Percentiles rank a stretch among this genome's conserved stretches.
phyloP scores from a whole-genome alignment of 2,329 filamentous ascomycete species.

The Aureobasidium pullulans region DNA sequence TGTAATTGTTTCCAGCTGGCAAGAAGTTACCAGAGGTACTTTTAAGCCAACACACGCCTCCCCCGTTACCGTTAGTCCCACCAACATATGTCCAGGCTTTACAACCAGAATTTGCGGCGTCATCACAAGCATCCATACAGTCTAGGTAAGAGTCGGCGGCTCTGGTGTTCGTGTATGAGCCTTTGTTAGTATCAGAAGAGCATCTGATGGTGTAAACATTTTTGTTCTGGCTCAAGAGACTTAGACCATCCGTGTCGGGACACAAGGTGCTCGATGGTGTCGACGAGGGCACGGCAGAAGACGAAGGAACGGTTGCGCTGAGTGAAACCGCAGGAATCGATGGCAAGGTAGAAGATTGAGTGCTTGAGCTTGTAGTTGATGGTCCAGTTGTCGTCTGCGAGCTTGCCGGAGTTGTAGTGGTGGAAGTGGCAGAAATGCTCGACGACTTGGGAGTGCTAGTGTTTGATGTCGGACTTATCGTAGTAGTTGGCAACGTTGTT shows the following conservation, averaged over 20 bases:
- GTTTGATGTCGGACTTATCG: not conserved
- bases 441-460: not conserved
- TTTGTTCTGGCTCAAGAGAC: not conserved
- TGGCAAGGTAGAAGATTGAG: not conserved
- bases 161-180: not conserved
- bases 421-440: not conserved
- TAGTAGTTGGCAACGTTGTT: slow-evolving; percentile 29
- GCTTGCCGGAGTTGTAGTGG: not conserved
- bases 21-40: not conserved
- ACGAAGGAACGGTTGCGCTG: not conserved
- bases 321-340: not conserved
- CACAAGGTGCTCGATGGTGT: slow-evolving; percentile 14
- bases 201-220: slow-evolving; percentile 12
- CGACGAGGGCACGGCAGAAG: not conserved
- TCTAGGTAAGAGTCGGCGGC: slow-evolving; percentile 11
- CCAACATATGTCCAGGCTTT: slow-evolving; percentile 16
- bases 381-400: not conserved
- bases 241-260: slow-evolving; percentile 13
- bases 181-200: slow-evolving; percentile 6
- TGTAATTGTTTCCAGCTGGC: slow-evolving; percentile 8
- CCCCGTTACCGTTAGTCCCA: not conserved
- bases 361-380: not conserved
- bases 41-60: slow-evolving; percentile 12
- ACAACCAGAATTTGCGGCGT: not conserved
- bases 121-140: slow-evolving; percentile 12